Conservation (phyloP, 148 eudicot species). For the Mesembryanthemum crystallinum region DNA sequence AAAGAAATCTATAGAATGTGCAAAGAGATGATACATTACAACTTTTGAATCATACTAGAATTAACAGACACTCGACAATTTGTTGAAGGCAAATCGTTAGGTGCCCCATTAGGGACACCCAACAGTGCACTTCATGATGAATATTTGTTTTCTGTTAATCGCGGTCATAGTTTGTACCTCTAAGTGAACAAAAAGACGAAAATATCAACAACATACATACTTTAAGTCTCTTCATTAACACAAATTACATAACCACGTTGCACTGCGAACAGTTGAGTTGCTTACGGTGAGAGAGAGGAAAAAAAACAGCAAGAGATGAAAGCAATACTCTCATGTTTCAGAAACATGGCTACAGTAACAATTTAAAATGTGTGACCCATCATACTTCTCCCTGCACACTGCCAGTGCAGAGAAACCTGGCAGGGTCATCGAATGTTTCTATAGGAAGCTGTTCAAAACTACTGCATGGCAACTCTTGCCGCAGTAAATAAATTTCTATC, state of each 20-base stretch:
- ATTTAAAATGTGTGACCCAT: conserved; percentile 49
- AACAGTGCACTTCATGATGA: no score
- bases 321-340: not conserved
- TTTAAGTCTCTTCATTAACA: not conserved
- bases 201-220: not conserved
- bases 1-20: not conserved
- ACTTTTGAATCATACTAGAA: no score
- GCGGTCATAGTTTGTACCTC: no score
- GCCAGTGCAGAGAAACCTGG: conserved; percentile 97
- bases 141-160: no score
- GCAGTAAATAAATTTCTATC: conserved; percentile 14
- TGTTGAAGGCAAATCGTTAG: no score
- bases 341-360: not conserved
- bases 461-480: conserved; percentile 40
- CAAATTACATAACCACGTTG: not conserved
- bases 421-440: conserved; percentile 53
- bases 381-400: conserved; percentile 96
- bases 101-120: no score
- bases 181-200: not conserved
- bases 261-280: not conserved
- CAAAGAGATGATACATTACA: no score
- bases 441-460: conserved; percentile 69
- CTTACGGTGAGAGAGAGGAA: not conserved
- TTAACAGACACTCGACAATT: no score
- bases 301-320: not conserved